Evolutionary conservation across 2,329 filamentous ascomycete species (phyloP).

Genomic region (Scedosporium boydii): DNA sequence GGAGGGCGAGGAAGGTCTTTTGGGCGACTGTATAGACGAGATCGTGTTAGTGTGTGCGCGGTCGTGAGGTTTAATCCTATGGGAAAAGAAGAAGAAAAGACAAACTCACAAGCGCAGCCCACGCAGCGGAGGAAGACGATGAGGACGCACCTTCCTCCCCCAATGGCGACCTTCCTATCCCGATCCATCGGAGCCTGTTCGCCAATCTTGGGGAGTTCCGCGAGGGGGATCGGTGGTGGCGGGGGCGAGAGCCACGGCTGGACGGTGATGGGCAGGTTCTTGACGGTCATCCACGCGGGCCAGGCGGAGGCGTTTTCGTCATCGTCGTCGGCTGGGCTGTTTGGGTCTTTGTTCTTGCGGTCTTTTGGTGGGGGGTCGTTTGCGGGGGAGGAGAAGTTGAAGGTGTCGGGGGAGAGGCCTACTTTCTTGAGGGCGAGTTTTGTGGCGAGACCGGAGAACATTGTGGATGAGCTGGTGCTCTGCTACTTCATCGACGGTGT

Average conservation of each 20-base stretch:
- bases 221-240: slow-evolving; percentile 38
- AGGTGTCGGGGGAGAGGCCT: slow-evolving; percentile 40
- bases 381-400: slow-evolving; percentile 26
- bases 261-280: slow-evolving; percentile 39
- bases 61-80: neutral
- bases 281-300: slow-evolving; percentile 39
- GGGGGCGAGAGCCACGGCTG: slow-evolving; percentile 43
- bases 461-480: slow-evolving; percentile 18
- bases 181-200: slow-evolving; percentile 38
- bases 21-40: slow-evolving; percentile 35
- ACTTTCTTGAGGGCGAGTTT: slow-evolving; percentile 50
- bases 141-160: slow-evolving; percentile 32
- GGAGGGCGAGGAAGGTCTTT: slow-evolving; percentile 46
- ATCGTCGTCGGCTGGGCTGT: slow-evolving; percentile 11
- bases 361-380: slow-evolving; percentile 10
- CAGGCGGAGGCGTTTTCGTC: slow-evolving; percentile 21
- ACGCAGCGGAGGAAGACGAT: slow-evolving; percentile 46
- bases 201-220: slow-evolving; percentile 34
- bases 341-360: slow-evolving; percentile 8
- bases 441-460: slow-evolving; percentile 47
- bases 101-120: slow-evolving; percentile 42
- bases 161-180: slow-evolving; percentile 32
- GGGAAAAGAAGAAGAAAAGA: neutral
- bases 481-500: neutral
- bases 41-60: neutral